Evolutionary conservation across 2,329 filamentous ascomycete species (phyloP), one percentile per base, ranked within the genome.

Genomic region (Fusarium bactridioides): DNA sequence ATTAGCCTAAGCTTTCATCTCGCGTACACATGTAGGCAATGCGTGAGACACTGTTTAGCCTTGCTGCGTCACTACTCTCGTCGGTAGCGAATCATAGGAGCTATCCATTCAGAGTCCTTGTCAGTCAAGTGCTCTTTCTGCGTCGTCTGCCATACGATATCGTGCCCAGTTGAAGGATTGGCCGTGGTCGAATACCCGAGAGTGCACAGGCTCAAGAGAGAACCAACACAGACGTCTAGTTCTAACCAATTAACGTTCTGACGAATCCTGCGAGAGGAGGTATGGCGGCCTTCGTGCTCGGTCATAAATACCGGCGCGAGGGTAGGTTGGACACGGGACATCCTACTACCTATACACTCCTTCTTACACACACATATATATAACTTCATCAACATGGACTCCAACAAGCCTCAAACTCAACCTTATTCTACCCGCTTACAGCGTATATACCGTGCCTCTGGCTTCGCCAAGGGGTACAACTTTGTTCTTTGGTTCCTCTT

Each of bases 391-490:
- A 67, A 29, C 21, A 67, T 70, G 67, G 21, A 25, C 25, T 11
- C 53, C 15, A 18, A 53, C 13, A 43, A n/a, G 15, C 27, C 41
- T n/a, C 61, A 41, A 31, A 6, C 23, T 3, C 10, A 27, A 10
- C 31, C 40, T 35, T 47, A 27, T 15, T n/a, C 31, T 7, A 58
- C 48, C 16, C 51, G 23, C 21, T 38, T 67, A 5, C 56, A 44
- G 11, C 61, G 61, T 9, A 53, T 86, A 23, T 86, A 86, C 74
- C 79, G 81, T 47, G 79, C 83, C 6, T 64, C 90, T 31, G 89
- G 89, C 54, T 91, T 91, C 80, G 78, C 80, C 5, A 87, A 86
- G 74, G 83, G 82, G 40, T 90, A 89, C 82, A 90, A 89, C 77
- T 89, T 90, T 71, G 70, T 81, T 41, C 81, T 91, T 5, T 91